Evolutionary conservation across 306 rosid genomes (phyloP), one percentile per base, ranked within the genome.

Genomic region (Rosa rugosa): DNA sequence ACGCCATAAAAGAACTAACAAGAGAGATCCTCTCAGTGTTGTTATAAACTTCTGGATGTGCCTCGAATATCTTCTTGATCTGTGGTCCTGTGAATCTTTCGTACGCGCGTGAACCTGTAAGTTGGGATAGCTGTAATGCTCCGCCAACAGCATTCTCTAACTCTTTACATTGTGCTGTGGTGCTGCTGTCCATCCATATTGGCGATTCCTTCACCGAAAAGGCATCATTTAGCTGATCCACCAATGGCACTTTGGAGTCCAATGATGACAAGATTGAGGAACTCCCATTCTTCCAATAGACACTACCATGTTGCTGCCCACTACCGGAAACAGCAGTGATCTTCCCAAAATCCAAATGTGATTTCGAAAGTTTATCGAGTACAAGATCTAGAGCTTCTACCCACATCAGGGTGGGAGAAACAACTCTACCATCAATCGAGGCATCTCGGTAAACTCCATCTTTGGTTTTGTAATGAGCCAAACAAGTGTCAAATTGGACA

Each of bases 401-500:
- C 98, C 98, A 92, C 97, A 94, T 94, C 86, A 89, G 74, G 5
- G 98, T 92, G 76, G 98, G 98, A 47, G 98, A 92, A 79, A 94
- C 98, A 64, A 93, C 92, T 84, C 96, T 89, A 11, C 98, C 94
- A 81, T 85, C 84, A 42, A 31, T 80, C 34, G 84, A 81, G 36
- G 89, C 62, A 34, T 95, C 98, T 80, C 94, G 77, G 73, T 86
- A 91, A 20, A 93, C 96, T 46, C 99, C 99, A 82, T 93, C 99
- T 81, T 88, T 88, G 45, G 96, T 95, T 44, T 91, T 82, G 90
- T 95, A 93, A 89, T 88, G 92, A 40, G 98, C 87, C 88, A 95
- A 87, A 31, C 87, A 91, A 74, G 97, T 86, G 77, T 89, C 96
- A 83, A 95, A 93, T 57, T 86, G 96, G 78, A 95, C 85, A 17